Conservation (phyloP, 129 eudicot species). For the Escallonia rubra region DNA sequence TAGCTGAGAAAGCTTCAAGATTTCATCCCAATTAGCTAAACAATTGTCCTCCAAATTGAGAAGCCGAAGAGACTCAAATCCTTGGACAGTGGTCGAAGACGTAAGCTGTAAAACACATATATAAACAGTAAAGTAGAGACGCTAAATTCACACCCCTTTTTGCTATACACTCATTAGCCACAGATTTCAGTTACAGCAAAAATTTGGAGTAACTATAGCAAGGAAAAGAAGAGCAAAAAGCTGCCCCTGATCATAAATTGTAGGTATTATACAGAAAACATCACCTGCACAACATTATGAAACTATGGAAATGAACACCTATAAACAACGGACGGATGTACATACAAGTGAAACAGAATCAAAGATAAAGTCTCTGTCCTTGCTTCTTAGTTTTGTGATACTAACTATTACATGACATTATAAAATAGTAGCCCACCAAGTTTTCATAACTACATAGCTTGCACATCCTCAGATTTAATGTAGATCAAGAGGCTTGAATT, state of each 20-base stretch:
- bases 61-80: constrained; percentile 61
- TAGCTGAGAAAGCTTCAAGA: constrained; percentile 69
- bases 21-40: constrained; percentile 78
- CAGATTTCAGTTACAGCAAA: no score
- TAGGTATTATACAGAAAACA: neutral
- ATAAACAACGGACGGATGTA: neutral
- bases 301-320: neutral
- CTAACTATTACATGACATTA: no score
- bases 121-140: no score
- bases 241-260: neutral
- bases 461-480: no score
- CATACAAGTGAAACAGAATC: no score
- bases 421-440: no score
- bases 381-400: no score
- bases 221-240: neutral
- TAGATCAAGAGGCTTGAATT: no score
- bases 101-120: constrained; percentile 32
- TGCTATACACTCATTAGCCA: no score
- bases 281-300: neutral
- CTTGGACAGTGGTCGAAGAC: constrained; percentile 62
- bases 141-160: no score
- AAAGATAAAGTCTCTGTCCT: no score
- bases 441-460: no score
- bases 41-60: constrained; percentile 83
- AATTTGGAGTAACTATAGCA: neutral